Conservation (phyloP, 176 grass and related monocot genomes). For the Microstegium vimineum region DNA sequence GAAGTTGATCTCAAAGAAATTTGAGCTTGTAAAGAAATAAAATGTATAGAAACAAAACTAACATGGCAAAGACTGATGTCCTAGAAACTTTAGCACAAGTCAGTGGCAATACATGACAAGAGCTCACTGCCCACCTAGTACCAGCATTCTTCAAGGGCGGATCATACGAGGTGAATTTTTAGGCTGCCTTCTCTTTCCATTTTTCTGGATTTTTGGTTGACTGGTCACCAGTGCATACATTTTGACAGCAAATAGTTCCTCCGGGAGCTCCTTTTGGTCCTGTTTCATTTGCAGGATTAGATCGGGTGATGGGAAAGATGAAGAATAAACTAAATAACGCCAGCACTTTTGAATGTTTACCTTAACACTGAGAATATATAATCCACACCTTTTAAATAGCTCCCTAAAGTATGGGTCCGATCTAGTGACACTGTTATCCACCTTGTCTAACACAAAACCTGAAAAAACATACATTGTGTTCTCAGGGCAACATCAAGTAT, state of each 20-base stretch:
- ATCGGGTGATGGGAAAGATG: not conserved
- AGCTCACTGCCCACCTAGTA: not conserved
- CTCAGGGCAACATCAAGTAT: constrained; percentile 10
- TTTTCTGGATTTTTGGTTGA: constrained; percentile 43
- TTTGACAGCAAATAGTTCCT: constrained; percentile 91
- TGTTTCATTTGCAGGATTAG: constrained; percentile 39
- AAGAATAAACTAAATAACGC: constrained; percentile 15
- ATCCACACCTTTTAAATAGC: constrained; percentile 80
- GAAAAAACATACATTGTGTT: not conserved
- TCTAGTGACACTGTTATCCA: constrained; percentile 90
- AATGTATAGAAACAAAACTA: constrained; percentile 6
- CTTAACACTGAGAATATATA: constrained; percentile 66
- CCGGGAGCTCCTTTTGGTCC: constrained; percentile 78
- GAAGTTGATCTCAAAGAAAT: not conserved
- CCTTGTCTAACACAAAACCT: constrained; percentile 99
- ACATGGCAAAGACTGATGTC: not conserved
- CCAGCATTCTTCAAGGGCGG: constrained; percentile 34
- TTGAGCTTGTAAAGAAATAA: not conserved
- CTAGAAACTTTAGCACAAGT: not conserved
- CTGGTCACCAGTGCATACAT: constrained; percentile 90
- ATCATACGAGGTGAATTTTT: constrained; percentile 59
- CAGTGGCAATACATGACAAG: not conserved
- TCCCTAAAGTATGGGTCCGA: constrained; percentile 92
- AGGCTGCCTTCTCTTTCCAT: constrained; percentile 51
- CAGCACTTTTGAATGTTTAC: constrained; percentile 25